Evolutionary conservation across 345 rosid species (phyloP), one percentile per base, ranked within the genome.

Genomic region (Firmiana major): DNA sequence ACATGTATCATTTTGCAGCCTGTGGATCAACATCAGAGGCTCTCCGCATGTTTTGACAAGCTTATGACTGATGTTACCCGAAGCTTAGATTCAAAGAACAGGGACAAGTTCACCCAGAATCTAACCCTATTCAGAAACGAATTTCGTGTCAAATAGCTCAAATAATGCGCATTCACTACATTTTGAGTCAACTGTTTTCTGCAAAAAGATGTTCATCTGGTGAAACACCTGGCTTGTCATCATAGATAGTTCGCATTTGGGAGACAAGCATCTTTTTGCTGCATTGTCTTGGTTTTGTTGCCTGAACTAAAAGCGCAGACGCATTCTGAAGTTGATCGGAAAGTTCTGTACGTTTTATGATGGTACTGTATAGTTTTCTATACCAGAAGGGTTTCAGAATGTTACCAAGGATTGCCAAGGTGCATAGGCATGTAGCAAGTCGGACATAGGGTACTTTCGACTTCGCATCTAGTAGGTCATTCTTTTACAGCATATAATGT

Each of bases 71-170:
- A 97, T 86, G 95, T 97, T 45, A 90, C 86, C 12, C 89, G 97
- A 76, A 86, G 97, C 67, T 76, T 94, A 77, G 98, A 97, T 81
- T 88, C 97, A 38, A 97, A 90, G 90, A 97, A 97, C 90, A 88
- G 95, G 83, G 99, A 97, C 84, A 91, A 90, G 83, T 97, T 94
- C 86, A 94, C 98, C 66, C 99, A 97, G 85, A 94, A 91, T 81
- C 82, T 97, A 76, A 91, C 90, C 26, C 81, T 90, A 34, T 94
- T 97, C 86, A 90, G 99, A 83, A 87, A 90, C 22, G 99, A 97
- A 82, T 94, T 94, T 77, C 97, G 97, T 46, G 88, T 87, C 60
- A 94, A 93, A 80, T 93, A 92, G 73, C 49, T 65, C 42, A 48
- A 26, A 46, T 57, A 6, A 11, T 7, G 36, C 59, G 68, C 57